These are phyloP conservation scores for Chamaenerion angustifolium DNA, from an alignment of 345 rosid genomes.

Conservation along the genomic window DNA sequence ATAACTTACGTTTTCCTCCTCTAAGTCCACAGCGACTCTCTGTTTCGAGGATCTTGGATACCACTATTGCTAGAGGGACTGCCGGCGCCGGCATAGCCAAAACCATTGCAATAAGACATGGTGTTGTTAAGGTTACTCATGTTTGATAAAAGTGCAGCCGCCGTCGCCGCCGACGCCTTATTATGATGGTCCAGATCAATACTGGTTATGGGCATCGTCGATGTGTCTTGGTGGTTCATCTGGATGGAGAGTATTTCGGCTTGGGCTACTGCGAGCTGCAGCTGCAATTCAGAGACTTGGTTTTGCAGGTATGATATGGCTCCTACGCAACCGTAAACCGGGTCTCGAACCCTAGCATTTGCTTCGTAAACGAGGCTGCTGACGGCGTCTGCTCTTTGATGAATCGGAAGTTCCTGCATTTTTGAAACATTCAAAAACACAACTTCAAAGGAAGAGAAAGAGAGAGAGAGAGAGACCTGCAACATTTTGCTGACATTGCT, in stretches of 20 bases:
- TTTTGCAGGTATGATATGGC: constrained; percentile 67
- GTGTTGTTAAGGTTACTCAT: too few relatives aligned
- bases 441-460: too few relatives aligned
- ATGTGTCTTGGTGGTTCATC: constrained; percentile 50
- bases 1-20: too few relatives aligned
- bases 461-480: constrained; percentile 35
- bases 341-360: constrained; percentile 68
- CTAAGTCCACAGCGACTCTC: constrained; percentile 63
- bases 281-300: constrained; percentile 68
- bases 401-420: constrained; percentile 66
- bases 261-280: constrained; percentile 78
- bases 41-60: constrained; percentile 55
- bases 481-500: constrained; percentile 86
- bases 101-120: too few relatives aligned
- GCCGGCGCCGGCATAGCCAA: too few relatives aligned
- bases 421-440: too few relatives aligned
- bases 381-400: constrained; percentile 73
- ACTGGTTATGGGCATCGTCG: constrained; percentile 11
- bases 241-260: constrained; percentile 65
- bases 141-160: too few relatives aligned
- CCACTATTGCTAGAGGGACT: too few relatives aligned
- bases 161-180: too few relatives aligned
- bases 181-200: not conserved
- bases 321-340: constrained; percentile 76
- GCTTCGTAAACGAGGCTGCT: constrained; percentile 78